Conservation (phyloP, 2,329 filamentous ascomycete genomes). For the Paraphoma sp. region DNA sequence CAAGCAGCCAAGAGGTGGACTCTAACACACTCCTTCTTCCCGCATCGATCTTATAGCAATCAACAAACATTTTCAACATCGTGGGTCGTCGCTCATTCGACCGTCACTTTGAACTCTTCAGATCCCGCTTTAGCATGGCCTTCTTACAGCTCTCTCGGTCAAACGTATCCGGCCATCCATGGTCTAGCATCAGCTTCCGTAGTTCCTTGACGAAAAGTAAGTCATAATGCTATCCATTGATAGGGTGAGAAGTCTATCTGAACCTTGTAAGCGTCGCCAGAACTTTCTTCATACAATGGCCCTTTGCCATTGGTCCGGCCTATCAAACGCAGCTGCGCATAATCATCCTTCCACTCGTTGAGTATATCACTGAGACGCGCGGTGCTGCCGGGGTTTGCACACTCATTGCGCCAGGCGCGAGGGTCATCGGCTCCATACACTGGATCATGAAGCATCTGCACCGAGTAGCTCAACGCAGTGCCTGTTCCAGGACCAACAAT, state of each 20-base stretch:
- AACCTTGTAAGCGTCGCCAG: slow-evolving; percentile 1
- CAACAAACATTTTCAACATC: background rate
- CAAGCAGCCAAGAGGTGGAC: no score
- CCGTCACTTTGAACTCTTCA: background rate
- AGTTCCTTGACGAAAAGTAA: background rate
- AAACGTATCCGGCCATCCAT: background rate
- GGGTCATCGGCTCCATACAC: background rate
- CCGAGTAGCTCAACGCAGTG: background rate
- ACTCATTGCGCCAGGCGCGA: slow-evolving; percentile 1
- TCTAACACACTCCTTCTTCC: no score
- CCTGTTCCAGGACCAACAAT: background rate
- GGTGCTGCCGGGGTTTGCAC: slow-evolving; percentile 1
- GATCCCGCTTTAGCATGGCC: background rate
- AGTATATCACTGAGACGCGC: slow-evolving; percentile 2
- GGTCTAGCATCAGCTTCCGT: background rate
- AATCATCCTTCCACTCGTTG: slow-evolving; percentile 1
- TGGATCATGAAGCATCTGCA: background rate
- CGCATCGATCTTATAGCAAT: background rate
- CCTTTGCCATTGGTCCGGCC: background rate
- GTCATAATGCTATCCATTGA: background rate
- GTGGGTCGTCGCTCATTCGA: background rate
- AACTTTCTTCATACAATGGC: background rate
- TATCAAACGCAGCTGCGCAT: background rate
- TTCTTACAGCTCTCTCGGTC: background rate
- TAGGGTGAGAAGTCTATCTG: background rate